phyloP scores from a whole-genome alignment of 257 asterid species.

The Scutellaria barbata region DNA sequence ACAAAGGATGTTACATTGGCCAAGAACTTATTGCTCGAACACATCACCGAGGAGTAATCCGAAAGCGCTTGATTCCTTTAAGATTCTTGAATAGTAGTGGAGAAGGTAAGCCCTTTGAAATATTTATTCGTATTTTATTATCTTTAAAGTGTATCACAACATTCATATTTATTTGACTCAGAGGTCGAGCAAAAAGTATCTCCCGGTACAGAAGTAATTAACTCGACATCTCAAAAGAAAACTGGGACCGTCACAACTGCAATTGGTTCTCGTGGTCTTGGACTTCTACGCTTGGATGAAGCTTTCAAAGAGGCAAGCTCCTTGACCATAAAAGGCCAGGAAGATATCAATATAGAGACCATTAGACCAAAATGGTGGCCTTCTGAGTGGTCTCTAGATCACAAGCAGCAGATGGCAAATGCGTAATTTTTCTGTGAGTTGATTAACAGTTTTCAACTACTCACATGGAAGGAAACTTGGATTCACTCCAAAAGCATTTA shows the following conservation, averaged over 20 bases:
- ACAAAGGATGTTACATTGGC: constrained; percentile 92
- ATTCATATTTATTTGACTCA: constrained; percentile 30
- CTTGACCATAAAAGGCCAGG: constrained; percentile 56
- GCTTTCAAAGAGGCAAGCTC: constrained; percentile 54
- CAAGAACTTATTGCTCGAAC: constrained; percentile 96
- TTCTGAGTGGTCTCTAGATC: constrained; percentile 61
- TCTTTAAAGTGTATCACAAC: background rate
- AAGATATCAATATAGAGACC: constrained; percentile 63
- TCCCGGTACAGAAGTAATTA: constrained; percentile 65
- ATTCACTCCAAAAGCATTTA: background rate
- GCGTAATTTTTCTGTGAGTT: constrained; percentile 33
- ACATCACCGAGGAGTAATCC: constrained; percentile 81
- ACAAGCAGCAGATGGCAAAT: constrained; percentile 46
- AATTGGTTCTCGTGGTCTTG: constrained; percentile 74
- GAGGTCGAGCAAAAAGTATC: constrained; percentile 65
- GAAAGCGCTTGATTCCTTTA: constrained; percentile 82
- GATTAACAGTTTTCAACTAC: background rate
- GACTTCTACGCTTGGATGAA: constrained; percentile 65
- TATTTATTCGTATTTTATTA: background rate
- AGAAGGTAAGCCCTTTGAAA: constrained; percentile 49
- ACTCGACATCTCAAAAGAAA: constrained; percentile 56
- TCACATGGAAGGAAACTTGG: background rate
- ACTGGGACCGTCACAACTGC: constrained; percentile 75
- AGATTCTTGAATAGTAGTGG: constrained; percentile 59
- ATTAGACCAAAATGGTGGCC: constrained; percentile 93